Base-by-base conservation (phyloP, 1,284 basidiomycete genomes). In the Phaffia rhodozyma region DNA sequence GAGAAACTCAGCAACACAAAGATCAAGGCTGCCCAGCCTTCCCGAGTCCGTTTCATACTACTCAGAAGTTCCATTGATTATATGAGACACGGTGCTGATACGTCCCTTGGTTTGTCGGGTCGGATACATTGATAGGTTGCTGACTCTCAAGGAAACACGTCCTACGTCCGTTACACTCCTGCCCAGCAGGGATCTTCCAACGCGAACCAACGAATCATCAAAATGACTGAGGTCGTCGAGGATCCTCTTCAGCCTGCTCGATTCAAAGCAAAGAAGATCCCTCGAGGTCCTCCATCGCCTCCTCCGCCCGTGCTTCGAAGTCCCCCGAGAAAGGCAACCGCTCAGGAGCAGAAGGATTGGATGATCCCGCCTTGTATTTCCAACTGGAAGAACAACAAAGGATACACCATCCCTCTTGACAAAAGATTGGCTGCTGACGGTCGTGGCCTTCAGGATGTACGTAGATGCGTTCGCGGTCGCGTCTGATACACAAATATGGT, bases 341-440 rank as follows among this genome's bases (percentile, higher is more conserved):
- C 90, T 3, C 88, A 91, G 66, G 96, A 98, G 74, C 94, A 97
- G 77, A 97, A 97, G 77, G 94, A 97, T 72, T 97, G 96, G 96
- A 97, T 97, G 92, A 97, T 99, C 62, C 96, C 96, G 3, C 96
- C 96, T 21, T 97, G 92, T 76, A 97, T 99, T 68, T 97, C 92
- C 43, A 99, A 98, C 78, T 99, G 96, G 96, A 99, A 99, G 81
- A 99, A 99, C 80, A 97, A 98, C 84, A 97, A 97, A 78, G 96
- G 96, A 82, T 98, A 94, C 77, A 98, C 94, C 5, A 97, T 98
- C 70, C 93, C 96, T 32, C 82, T 98, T 29, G 96, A 98, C 76
- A 98, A 99, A 78, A 90, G 96, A 70, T 80, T 99, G 57, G 96
- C 96, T 25, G 94, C 96, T 16, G 94, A 98, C 75, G 96, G 94